Conservation (phyloP, 2,329 filamentous ascomycete species). For the Alternaria incomplexa region DNA sequence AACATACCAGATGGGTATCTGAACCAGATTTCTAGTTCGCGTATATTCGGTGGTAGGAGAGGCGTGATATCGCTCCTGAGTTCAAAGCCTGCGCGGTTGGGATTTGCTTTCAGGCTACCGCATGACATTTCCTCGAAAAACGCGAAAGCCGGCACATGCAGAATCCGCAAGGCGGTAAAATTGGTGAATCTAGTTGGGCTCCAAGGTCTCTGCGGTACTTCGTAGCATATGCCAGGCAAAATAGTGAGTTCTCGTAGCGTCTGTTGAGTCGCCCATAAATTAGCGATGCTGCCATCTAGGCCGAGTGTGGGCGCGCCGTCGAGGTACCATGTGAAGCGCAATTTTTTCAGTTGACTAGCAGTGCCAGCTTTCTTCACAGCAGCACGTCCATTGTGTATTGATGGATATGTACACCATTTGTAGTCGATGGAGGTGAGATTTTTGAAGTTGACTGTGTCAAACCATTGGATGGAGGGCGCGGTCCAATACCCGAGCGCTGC, state of each 20-base stretch:
- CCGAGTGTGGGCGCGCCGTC: neutral
- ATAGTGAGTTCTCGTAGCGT: neutral
- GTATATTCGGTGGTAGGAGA: neutral
- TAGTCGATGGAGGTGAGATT: neutral
- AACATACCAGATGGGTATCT: neutral
- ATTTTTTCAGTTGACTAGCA: neutral
- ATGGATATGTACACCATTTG: neutral
- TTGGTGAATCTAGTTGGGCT: neutral
- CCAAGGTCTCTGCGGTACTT: neutral
- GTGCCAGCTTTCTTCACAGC: neutral
- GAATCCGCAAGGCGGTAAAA: neutral
- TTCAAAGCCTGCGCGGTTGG: neutral
- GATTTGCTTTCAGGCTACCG: neutral
- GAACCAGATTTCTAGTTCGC: neutral
- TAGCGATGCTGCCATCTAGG: neutral
- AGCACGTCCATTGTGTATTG: neutral
- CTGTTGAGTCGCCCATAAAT: neutral
- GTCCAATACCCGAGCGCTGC: accelerated
- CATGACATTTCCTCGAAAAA: neutral
- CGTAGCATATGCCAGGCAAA: neutral
- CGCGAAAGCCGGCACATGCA: neutral
- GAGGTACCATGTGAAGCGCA: neutral
- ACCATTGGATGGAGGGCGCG: neutral
- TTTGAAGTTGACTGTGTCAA: neutral
- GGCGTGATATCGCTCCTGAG: neutral